Evolutionary conservation across 2,329 filamentous ascomycete species (phyloP), one percentile per base, ranked within the genome.

Genomic region (Pyrenochaeta sp.): DNA sequence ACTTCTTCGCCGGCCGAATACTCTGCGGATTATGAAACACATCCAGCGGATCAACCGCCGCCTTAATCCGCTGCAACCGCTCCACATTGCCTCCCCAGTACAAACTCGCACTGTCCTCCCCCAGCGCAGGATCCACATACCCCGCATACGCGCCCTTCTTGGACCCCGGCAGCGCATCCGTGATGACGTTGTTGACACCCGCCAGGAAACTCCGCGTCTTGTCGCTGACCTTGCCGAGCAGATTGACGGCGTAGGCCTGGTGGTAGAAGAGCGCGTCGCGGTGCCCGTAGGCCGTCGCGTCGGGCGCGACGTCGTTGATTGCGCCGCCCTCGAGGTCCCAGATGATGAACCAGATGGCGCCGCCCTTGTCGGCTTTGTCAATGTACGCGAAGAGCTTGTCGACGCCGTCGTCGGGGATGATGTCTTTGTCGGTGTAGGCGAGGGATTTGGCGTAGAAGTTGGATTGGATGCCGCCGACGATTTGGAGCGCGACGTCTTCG

Each of bases 141-240:
- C 80, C 81, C 32, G 75, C 72, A 54, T 81, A 82, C 37, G 74
- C 75, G 3, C 76, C 77, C 55, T 72, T 70, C 7, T 72, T 54
- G 8, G 60, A 60, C 10, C 61, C 57, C 13, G 61, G 53, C 42
- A 71, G 44, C 7, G 56, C 48, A 35, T 64, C 53, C 13, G 53
- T 61, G 9, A 75, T 53, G n/a, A 65, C 53, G 6, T 72, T 63
- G 41, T 75, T 73, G 52, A 76, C 67, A 27, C 69, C 69, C 5
- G 72, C 64, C 7, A 77, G 48, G 43, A 77, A 75, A 9, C 53
- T 44, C 9, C 69, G 66, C 8, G 72, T 73, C 36, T 67, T 68
- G 13, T 63, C 48, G 7, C 65, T 66, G 41, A 72, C 55, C 17
- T 43, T 51, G 17, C 68, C 62, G 15, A 67, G 29, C 1, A 67